Evolutionary conservation across 805 yeast genomes (phyloP), one percentile per base, ranked within the genome.

Genomic region (Candida morakotiae): DNA sequence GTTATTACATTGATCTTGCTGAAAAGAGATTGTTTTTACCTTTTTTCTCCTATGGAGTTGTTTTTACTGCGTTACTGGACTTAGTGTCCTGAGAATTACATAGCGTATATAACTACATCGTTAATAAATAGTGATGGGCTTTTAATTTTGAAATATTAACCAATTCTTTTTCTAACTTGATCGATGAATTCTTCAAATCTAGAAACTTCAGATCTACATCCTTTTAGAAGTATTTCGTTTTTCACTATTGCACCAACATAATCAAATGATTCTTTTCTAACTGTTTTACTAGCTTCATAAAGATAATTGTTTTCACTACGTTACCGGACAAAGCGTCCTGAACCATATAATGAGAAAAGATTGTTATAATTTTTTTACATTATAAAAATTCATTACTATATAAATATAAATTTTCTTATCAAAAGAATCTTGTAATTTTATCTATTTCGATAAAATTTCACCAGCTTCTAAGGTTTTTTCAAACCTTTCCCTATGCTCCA

Each of bases 101-200:
- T 9, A 7, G 23, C 7, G 23, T 7, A 21, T 7, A 7, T 7
- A 21, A 28, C 16, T 6, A 9, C 13, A 6, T 16, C 27, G 49
- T 51, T 51, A 67, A 60, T 43, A 65, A 46, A 53, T 64, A 68
- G 44, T 60, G 69, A 43, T 67, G 71, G 36, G 71, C 67, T 39
- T 62, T 61, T 48, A 67, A 64, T 50, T 67, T 67, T 37, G 71
- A 60, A 48, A 67, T 53, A 38, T 52, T 49, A 30, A 66, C 69
- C 41, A 64, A 55, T 38, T 64, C 61, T n/a, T n/a, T n/a, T n/a
- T n/a, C n/a, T n/a, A n/a, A n/a, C n/a, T n/a, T n/a, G n/a, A n/a
- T n/a, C n/a, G n/a, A n/a, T n/a, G n/a, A n/a, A n/a, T n/a, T n/a
- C n/a, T n/a, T n/a, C n/a, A n/a, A n/a, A n/a, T n/a, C n/a, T n/a